Percentiles rank a stretch among this genome's conserved stretches.
Evolutionary conservation across 2,329 filamentous ascomycete species (phyloP).

Genomic region (Cordyceps cateniannulata): DNA sequence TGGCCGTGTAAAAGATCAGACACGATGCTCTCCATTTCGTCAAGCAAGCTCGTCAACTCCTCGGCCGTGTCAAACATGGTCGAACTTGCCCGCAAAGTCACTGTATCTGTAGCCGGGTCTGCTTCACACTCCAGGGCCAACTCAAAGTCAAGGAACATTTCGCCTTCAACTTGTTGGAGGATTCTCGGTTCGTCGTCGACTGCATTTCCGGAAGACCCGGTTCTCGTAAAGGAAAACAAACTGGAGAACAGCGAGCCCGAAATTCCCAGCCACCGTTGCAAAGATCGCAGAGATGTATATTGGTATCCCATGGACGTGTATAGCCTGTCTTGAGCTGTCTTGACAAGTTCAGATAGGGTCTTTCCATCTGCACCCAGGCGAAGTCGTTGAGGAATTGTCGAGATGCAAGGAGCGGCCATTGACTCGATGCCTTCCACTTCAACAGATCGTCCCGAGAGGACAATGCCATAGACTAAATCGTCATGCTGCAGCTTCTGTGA

Average conservation of each 20-base stretch:
- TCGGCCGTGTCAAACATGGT: background rate
- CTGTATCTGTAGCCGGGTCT: background rate
- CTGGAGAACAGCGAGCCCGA: background rate
- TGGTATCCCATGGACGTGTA: background rate
- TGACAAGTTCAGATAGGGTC: background rate
- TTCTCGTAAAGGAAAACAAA: constrained; percentile 1
- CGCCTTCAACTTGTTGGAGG: background rate
- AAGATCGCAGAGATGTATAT: background rate
- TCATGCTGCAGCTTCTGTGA: constrained; percentile 19
- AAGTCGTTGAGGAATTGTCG: constrained; percentile 29
- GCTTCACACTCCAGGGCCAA: background rate
- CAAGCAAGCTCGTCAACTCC: background rate
- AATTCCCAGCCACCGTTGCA: background rate
- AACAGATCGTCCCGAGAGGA: constrained; percentile 13
- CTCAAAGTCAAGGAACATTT: constrained; percentile 1
- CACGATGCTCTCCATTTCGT: background rate
- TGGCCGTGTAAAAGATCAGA: background rate
- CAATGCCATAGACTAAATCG: constrained; percentile 11
- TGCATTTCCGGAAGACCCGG: background rate
- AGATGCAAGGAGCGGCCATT: constrained; percentile 29
- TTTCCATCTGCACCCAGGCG: constrained; percentile 14
- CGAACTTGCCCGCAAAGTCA: background rate
- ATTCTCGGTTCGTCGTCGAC: background rate
- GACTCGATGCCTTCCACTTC: constrained; percentile 23
- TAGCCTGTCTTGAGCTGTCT: background rate